Base-by-base conservation (phyloP, 257 asterid species). In the Coffea canephora region DNA sequence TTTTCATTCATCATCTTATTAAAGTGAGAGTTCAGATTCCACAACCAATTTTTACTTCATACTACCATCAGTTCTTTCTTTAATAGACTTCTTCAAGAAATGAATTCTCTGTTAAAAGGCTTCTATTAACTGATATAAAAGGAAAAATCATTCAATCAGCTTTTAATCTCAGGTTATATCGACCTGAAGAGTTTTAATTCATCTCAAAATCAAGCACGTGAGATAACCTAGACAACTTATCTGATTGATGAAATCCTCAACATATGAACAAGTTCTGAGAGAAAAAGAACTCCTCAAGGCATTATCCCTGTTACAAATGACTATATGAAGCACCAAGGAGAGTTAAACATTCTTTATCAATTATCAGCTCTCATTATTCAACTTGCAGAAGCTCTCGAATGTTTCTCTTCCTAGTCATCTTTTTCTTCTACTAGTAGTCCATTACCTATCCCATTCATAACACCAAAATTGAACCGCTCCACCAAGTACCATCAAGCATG, bases 151-250 rank as follows among this genome's bases (percentile, higher is more conserved):
- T 49, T 39, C 31, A 52, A 11, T 46, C 74, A 27, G 15, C 75
- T 67, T 49, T 36, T 49, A 5, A 49, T 39, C 43, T 49, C 21
- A 50, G 25, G 5, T 46, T 67, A 21, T 25, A 65, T 27, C 46
- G 59, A 23, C 27, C 27, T 31, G 4, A 49, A 15, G 23, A 71
- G 61, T 31, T 72, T 72, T 69, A 64, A 72, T 14, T 64, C 36
- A 48, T 14, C 2, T 77, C 72, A 67, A 2, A 50, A 49, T 11
- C 41, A 50, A 62, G 0, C 8, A 70, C 69, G n/a, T 36, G 48
- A 43, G n/a, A 46, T 34, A 72, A 79, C 57, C 21, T 64, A 79
- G 15, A 45, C 1, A 77, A 77, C 23, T 67, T 49, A 77, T 50
- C 74, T 66, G 25, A 50, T 13, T 34, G 43, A 57, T 41, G 15